Evolutionary conservation across 2,329 filamentous ascomycete genomes (phyloP).

Genomic region (Botrytis medusae): DNA sequence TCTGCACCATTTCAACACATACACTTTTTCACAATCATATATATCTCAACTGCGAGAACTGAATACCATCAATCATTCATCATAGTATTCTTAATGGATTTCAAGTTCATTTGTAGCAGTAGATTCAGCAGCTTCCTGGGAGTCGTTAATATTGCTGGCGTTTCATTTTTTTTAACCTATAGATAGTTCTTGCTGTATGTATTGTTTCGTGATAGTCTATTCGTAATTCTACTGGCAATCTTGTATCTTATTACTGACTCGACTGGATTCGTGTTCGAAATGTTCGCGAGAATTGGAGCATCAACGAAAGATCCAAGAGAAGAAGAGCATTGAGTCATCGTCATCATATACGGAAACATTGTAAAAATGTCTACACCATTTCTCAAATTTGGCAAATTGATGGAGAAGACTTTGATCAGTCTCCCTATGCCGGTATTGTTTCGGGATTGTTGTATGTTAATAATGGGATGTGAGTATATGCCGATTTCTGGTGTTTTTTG

Average conservation of each 20-base stretch:
- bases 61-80: neutral
- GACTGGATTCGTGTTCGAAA: neutral
- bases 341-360: no score
- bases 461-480: no score
- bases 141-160: neutral
- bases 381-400: no score
- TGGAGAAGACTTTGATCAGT: no score
- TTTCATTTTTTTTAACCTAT: neutral
- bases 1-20: neutral
- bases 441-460: no score
- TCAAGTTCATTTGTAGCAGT: neutral
- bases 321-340: neutral
- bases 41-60: neutral
- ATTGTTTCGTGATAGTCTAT: neutral
- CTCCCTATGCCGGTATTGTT: no score
- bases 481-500: no score
- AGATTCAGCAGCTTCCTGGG: neutral
- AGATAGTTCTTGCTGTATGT: neutral
- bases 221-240: accelerated
- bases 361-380: no score
- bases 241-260: neutral
- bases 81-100: neutral
- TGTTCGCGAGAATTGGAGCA: neutral
- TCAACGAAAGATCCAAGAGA: neutral
- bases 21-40: neutral